Conservation (phyloP, 257 asterid species). For the Primulina tabacum region DNA sequence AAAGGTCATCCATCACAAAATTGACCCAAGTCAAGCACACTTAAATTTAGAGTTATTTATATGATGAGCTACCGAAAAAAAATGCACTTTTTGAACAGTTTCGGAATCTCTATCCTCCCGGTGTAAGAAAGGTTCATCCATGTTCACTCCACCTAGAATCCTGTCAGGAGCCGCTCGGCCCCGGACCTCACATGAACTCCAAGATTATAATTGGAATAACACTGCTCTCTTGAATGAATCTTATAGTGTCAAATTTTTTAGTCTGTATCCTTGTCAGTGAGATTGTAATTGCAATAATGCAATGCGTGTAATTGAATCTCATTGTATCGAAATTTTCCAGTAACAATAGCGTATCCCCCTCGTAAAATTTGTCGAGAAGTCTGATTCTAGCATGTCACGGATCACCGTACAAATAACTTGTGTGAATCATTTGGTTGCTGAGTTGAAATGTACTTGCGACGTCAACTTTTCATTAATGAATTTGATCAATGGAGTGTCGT, state of each 20-base stretch:
- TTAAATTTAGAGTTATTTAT: too few species aligned
- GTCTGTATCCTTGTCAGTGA: conserved; percentile 24
- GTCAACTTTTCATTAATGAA: neutral
- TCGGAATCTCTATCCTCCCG: too few species aligned
- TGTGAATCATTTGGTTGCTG: neutral
- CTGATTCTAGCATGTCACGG: conserved; percentile 7
- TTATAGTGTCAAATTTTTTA: conserved; percentile 12
- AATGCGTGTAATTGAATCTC: conserved; percentile 7
- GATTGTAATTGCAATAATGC: conserved; percentile 24
- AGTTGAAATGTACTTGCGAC: conserved; percentile 10
- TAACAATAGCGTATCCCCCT: conserved; percentile 7
- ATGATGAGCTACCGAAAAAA: too few species aligned
- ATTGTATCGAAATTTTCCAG: conserved; percentile 11
- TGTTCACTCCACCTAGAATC: too few species aligned
- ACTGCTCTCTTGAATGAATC: neutral
- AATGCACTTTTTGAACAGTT: too few species aligned
- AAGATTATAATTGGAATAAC: conserved; percentile 11
- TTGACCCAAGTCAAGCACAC: too few species aligned
- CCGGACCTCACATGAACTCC: too few species aligned
- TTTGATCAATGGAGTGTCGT: neutral
- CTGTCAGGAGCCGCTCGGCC: too few species aligned
- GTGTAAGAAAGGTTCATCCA: too few species aligned
- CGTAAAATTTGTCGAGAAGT: conserved; percentile 29
- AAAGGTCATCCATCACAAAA: too few species aligned
- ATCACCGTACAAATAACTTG: conserved; percentile 15